Evolutionary conservation across 2,329 filamentous ascomycete species (phyloP).

Genomic region (Pseudodiploospora longispora): DNA sequence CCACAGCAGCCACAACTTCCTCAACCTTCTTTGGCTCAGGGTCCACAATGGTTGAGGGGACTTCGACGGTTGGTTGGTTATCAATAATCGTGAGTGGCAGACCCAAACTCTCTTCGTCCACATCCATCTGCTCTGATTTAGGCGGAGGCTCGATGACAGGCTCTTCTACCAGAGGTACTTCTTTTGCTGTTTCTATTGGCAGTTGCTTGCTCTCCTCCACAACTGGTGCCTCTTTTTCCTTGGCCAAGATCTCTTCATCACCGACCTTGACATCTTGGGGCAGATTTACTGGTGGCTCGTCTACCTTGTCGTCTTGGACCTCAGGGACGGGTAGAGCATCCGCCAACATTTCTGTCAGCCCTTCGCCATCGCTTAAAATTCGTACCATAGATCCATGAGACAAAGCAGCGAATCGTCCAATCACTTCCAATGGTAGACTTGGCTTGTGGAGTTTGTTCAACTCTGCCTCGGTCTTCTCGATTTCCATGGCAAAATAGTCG

Average conservation of each 20-base stretch:
- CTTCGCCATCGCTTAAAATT: constrained; percentile 37
- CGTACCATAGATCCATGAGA: constrained; percentile 41
- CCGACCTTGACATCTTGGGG: not conserved
- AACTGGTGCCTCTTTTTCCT: not conserved
- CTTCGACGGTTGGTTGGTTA: not conserved
- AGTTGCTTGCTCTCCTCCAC: too few species aligned
- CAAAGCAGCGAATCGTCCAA: constrained; percentile 38
- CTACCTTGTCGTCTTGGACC: not conserved
- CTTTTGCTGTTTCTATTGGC: not conserved
- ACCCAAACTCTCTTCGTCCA: constrained; percentile 18
- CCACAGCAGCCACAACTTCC: not conserved
- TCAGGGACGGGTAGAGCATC: constrained; percentile 8
- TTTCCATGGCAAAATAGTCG: constrained; percentile 46
- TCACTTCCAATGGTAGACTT: constrained; percentile 31
- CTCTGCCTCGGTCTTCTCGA: constrained; percentile 42
- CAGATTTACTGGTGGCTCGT: not conserved
- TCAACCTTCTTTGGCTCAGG: not conserved
- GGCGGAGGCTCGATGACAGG: constrained; percentile 19
- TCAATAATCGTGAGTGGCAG: constrained; percentile 7
- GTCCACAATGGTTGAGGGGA: not conserved
- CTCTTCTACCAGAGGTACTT: not conserved
- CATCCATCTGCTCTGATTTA: constrained; percentile 35
- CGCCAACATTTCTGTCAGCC: constrained; percentile 36
- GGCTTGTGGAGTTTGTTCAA: constrained; percentile 38
- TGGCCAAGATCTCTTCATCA: not conserved